Base-by-base conservation (phyloP, 306 rosid species). In the Gastrolobium bilobum region DNA sequence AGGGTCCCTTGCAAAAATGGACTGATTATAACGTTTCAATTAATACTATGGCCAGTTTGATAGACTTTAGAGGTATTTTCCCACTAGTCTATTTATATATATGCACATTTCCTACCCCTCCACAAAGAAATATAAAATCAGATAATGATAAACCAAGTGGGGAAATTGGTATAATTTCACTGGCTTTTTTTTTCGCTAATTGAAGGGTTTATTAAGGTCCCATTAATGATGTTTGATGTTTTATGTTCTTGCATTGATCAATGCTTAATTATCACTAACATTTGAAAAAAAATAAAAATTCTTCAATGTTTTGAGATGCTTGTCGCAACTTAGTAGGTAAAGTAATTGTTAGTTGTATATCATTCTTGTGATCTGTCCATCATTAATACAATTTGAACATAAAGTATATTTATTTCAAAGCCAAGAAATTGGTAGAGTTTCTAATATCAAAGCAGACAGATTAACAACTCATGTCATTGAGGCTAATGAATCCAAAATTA, bases 71-170 rank as follows among this genome's bases (percentile, higher is more conserved):
- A 82, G 11, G 47, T 33, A n/a, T 34, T 73, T 79, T 79, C 57
- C 61, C 42, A 77, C 43, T 44, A 14, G 79, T 79, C 79, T 60
- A 80, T 39, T 44, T 51, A 51, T 81, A 35, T 51, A 51, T 81
- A 35, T 83, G 56, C 40, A 64, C 83, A 79, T 85, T 83, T 83
- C 87, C 79, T 79, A 78, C 88, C 86, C 70, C 85, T 63, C 69
- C 84, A 81, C 70, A 70, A 68, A 52, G 78, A 77, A 75, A 73
- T 74, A 62, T 79, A 74, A 77, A 76, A 50, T 59, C 37, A 67
- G 65, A 53, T 43, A 68, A 30, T 74, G 15, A 47, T 44, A 73
- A n/a, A 79, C 68, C 39, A 73, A 83, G 78, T 69, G 75, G 81
- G 78, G 68, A 52, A 71, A 79, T 68, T 81, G 83, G 7, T 81